Evolutionary conservation across 148 eudicot genomes (phyloP).

Genomic region (Mesembryanthemum crystallinum): DNA sequence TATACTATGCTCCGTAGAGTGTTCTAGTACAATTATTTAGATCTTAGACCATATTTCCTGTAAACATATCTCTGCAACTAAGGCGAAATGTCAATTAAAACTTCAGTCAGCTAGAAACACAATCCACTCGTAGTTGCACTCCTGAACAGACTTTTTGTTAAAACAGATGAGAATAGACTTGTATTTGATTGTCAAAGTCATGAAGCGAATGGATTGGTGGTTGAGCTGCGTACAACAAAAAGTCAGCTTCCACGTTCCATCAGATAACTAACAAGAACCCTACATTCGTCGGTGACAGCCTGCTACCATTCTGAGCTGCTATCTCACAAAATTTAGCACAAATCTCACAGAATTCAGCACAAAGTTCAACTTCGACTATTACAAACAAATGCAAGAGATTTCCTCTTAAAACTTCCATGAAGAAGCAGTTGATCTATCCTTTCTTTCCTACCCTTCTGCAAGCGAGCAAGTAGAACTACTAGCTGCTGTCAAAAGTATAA

Average conservation of each 20-base stretch:
- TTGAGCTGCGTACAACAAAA: too few species aligned
- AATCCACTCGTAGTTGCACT: too few species aligned
- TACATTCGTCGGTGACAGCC: background rate
- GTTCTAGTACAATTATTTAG: background rate
- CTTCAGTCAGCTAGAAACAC: too few species aligned
- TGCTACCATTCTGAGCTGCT: background rate
- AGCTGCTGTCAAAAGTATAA: background rate
- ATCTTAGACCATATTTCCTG: background rate
- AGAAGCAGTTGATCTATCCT: background rate
- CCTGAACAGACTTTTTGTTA: background rate
- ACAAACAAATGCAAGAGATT: background rate
- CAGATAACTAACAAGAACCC: background rate
- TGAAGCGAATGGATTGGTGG: too few species aligned
- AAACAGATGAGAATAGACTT: background rate
- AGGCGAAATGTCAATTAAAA: too few species aligned
- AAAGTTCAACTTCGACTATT: background rate
- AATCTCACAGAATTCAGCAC: background rate
- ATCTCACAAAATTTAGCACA: background rate
- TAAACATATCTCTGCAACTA: background rate
- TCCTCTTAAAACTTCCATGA: background rate
- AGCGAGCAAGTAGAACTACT: background rate
- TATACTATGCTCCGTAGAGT: too few species aligned
- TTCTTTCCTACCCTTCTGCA: conserved; percentile 6
- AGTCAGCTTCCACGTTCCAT: background rate
- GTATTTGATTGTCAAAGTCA: background rate